Evolutionary conservation across 2,329 filamentous ascomycete genomes (phyloP).

Genomic region (Cryphonectria radicalis): DNA sequence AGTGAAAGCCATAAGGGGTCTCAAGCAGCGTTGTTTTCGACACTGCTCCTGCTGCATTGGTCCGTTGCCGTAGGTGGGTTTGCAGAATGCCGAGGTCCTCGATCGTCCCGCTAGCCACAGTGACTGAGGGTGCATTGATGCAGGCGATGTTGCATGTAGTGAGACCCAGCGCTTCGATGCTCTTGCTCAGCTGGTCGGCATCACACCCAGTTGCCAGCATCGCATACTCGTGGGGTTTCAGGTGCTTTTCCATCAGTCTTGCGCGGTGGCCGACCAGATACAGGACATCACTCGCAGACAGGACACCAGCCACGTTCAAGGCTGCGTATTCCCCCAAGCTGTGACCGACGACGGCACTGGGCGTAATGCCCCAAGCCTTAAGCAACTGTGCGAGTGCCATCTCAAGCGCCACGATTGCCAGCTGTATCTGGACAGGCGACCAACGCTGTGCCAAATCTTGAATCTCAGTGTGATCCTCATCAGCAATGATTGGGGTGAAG

Average conservation of each 20-base stretch:
- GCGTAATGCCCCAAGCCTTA: background rate
- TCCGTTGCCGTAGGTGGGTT: no score
- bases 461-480: no score
- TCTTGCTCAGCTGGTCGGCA: constrained; percentile 39
- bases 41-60: no score
- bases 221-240: constrained; percentile 64
- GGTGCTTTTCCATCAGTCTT: constrained; percentile 61
- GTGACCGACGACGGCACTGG: background rate
- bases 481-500: no score
- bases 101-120: no score
- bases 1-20: no score
- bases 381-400: constrained; percentile 1
- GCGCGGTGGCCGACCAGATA: constrained; percentile 72
- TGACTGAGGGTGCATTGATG: constrained; percentile 57
- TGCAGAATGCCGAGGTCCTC: no score
- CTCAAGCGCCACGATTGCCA: constrained; percentile 47
- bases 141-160: constrained; percentile 62
- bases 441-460: no score
- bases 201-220: constrained; percentile 46
- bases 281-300: constrained; percentile 73
- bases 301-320: constrained; percentile 71
- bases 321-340: constrained; percentile 62
- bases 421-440: background rate
- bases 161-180: constrained; percentile 49
- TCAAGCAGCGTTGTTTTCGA: no score